Base-by-base conservation (phyloP, 1,139 yeast genomes). In the Yamadazyma buinensis region DNA sequence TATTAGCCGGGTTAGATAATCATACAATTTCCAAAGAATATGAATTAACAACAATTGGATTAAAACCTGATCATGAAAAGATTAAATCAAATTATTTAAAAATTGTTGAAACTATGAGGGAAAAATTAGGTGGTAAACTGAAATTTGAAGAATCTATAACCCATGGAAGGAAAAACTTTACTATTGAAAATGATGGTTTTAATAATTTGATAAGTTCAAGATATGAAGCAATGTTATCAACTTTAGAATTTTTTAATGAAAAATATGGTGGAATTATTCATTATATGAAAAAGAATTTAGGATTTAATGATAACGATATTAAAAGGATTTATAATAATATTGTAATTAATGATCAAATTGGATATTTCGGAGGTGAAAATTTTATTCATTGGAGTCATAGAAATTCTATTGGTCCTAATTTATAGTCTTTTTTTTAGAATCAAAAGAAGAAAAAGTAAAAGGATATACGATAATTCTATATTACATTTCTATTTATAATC, bases 221-320 rank as follows among this genome's bases (percentile, higher is more conserved):
- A 34, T 77, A 79, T 49, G 94, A 84, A 47, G 79, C 87, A 3
- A 83, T 85, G 92, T 59, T 81, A 41, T 72, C 75, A 2, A 74
- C 87, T 2, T 64, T 84, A 24, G 75, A 67, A 15, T 49, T 67
- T 40, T 53, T 78, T 44, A 59, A 77, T 34, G 44, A 51, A 2
- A 68, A 72, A 38, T 83, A 67, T 54, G 86, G 83, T 4, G 79
- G 82, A 2, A 32, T 80, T 10, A 64, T 70, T 4, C 48, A 53
- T 10, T 85, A 80, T 49, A 57, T 84, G 55, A 58, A 55, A 29
- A 46, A 62, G 5, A 44, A 64, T 27, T 62, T 84, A 39, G 73
- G 71, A 1, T 64, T 83, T 35, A 49, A 64, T 8, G 58, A 62
- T 1, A 59, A 51, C 2, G 92, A 83, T 34, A 49, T 84, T n/a